phyloP scores from a whole-genome alignment of 495 filamentous ascomycete genomes.

The Aspergillus sclerotiicarbonarius region DNA sequence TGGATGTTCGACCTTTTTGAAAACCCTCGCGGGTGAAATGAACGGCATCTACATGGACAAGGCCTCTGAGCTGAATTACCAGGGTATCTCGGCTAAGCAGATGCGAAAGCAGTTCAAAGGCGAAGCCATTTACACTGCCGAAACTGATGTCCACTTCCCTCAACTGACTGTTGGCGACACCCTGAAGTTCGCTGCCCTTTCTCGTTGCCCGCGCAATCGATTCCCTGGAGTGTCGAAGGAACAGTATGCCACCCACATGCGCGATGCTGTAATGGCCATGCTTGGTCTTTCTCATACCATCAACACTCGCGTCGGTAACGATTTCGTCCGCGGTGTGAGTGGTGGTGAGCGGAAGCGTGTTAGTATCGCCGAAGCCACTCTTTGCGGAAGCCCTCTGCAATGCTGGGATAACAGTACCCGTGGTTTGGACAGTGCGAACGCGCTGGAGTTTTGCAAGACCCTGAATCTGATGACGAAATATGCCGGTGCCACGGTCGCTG shows the following conservation, averaged over 20 bases:
- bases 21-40: constrained; percentile 67
- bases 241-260: constrained; percentile 50
- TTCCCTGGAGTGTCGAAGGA: constrained; percentile 47
- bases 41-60: constrained; percentile 66
- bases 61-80: constrained; percentile 64
- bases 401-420: constrained; percentile 90
- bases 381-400: constrained; percentile 69
- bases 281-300: constrained; percentile 59
- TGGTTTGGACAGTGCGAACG: constrained; percentile 81
- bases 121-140: constrained; percentile 63
- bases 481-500: constrained; percentile 73
- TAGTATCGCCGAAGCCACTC: constrained; percentile 59
- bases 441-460: constrained; percentile 71
- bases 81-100: constrained; percentile 72
- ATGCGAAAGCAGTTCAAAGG: constrained; percentile 67
- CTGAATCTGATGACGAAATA: constrained; percentile 74
- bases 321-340: constrained; percentile 79
- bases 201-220: constrained; percentile 49
- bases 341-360: constrained; percentile 80
- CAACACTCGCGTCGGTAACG: constrained; percentile 63
- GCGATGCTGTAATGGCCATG: constrained; percentile 63
- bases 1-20: constrained; percentile 72
- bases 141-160: constrained; percentile 68
- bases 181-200: constrained; percentile 58
- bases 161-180: constrained; percentile 67